Conservation (phyloP, 2,329 filamentous ascomycete species). For the Knufia fluminis region DNA sequence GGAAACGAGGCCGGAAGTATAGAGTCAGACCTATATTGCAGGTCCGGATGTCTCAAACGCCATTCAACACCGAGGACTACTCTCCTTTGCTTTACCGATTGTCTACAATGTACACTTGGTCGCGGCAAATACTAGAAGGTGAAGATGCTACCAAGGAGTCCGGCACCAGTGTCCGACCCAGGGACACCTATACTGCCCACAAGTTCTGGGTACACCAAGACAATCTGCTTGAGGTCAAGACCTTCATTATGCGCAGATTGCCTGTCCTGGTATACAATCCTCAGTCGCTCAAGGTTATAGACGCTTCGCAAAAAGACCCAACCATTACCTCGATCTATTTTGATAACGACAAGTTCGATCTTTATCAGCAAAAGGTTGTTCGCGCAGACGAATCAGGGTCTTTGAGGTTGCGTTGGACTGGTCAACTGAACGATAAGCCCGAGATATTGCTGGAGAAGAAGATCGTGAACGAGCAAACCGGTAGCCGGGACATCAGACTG, state of each 20-base stretch:
- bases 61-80: constrained; percentile 94
- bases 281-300: constrained; percentile 70
- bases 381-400: constrained; percentile 68
- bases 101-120: constrained; percentile 91
- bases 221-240: constrained; percentile 95
- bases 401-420: constrained; percentile 83
- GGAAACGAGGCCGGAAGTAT: constrained; percentile 77
- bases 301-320: constrained; percentile 68
- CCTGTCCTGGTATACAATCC: constrained; percentile 91
- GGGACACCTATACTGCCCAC: constrained; percentile 69
- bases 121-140: constrained; percentile 71
- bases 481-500: constrained; percentile 70
- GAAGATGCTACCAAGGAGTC: constrained; percentile 36
- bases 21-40: constrained; percentile 86
- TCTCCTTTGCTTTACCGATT: constrained; percentile 78
- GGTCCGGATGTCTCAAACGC: constrained; percentile 74
- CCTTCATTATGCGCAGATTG: constrained; percentile 79
- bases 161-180: constrained; percentile 32
- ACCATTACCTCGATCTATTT: constrained; percentile 95
- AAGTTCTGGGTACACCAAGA: constrained; percentile 98
- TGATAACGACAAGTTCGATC: constrained; percentile 73
- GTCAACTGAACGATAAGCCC: constrained; percentile 66
- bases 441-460: constrained; percentile 87
- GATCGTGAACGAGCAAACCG: constrained; percentile 64
- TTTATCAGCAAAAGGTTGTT: constrained; percentile 80